phyloP scores from a whole-genome alignment of 2,329 filamentous ascomycete genomes.

The Triangularia setosa region DNA sequence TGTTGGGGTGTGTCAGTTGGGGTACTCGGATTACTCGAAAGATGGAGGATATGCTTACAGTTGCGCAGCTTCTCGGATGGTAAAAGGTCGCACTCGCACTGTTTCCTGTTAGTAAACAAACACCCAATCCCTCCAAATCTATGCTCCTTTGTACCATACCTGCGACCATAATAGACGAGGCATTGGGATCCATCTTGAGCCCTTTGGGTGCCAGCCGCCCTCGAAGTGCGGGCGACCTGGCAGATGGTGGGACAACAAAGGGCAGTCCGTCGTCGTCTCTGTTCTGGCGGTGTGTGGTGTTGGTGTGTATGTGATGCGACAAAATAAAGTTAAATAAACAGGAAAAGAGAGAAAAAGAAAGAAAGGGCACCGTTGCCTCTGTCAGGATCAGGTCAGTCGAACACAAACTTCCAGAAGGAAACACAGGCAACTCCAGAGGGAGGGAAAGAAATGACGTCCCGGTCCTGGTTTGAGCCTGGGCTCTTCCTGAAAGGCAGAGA shows the following conservation, averaged over 20 bases:
- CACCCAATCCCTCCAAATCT: not conserved
- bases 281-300: not conserved
- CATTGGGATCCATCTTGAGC: conserved; percentile 38
- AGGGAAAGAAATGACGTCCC: conserved; percentile 6
- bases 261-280: not conserved
- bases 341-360: not conserved
- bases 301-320: not conserved
- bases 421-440: not conserved
- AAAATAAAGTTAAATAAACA: not conserved
- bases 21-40: not conserved
- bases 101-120: conserved; percentile 5
- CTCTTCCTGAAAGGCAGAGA: not conserved
- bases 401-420: not conserved
- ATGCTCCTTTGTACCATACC: conserved; percentile 44
- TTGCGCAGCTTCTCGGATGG: conserved; percentile 91
- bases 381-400: not conserved
- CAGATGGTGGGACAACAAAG: not conserved
- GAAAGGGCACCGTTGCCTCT: not conserved
- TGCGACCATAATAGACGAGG: conserved; percentile 57
- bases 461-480: not conserved
- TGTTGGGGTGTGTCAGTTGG: conserved; percentile 27
- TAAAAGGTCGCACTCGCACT: conserved; percentile 70
- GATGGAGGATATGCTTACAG: conserved; percentile 47
- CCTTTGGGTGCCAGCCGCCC: conserved; percentile 13
- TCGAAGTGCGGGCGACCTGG: not conserved